Conservation (phyloP, 2,329 filamentous ascomycete genomes). For the Epicoccum sorghinum region DNA sequence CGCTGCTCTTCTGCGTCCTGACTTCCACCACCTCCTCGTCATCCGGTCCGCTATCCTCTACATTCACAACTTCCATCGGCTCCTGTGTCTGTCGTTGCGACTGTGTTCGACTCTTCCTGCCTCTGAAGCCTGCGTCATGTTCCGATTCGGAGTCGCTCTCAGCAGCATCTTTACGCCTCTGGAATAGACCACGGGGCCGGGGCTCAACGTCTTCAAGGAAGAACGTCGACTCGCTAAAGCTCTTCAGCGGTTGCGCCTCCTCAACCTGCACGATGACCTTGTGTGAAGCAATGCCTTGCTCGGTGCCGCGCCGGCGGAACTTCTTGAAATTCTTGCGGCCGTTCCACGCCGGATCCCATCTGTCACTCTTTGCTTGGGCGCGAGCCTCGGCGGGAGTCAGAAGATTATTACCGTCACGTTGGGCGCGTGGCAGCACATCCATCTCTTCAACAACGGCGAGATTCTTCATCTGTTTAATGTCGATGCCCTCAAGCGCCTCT, state of each 20-base stretch:
- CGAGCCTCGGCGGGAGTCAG: constrained; percentile 23
- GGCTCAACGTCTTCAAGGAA: constrained; percentile 63
- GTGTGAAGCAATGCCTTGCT: constrained; percentile 51
- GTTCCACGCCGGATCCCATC: constrained; percentile 92
- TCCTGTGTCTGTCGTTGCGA: not conserved
- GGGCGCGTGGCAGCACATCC: constrained; percentile 58
- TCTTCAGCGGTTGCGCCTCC: constrained; percentile 69
- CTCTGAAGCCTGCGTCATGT: constrained; percentile 31
- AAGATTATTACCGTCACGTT: not conserved
- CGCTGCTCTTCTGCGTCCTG: constrained; percentile 32
- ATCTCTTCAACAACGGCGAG: constrained; percentile 80
- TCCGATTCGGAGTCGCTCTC: constrained; percentile 34
- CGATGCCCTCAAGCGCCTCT: constrained; percentile 65
- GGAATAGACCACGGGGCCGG: not conserved
- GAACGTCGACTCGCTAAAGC: constrained; percentile 76
- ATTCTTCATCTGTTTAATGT: constrained; percentile 74
- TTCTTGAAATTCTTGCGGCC: constrained; percentile 95
- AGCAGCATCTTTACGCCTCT: constrained; percentile 2
- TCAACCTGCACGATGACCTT: constrained; percentile 73
- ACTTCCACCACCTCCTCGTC: constrained; percentile 29
- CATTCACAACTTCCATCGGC: constrained; percentile 30
- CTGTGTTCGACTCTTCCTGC: constrained; percentile 22
- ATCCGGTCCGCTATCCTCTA: constrained; percentile 41
- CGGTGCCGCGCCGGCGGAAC: constrained; percentile 64
- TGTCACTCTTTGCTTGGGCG: constrained; percentile 55